These are phyloP conservation scores for Kondoa subrosea DNA, from an alignment of 768 basidiomycete species.

Conservation along the genomic window DNA sequence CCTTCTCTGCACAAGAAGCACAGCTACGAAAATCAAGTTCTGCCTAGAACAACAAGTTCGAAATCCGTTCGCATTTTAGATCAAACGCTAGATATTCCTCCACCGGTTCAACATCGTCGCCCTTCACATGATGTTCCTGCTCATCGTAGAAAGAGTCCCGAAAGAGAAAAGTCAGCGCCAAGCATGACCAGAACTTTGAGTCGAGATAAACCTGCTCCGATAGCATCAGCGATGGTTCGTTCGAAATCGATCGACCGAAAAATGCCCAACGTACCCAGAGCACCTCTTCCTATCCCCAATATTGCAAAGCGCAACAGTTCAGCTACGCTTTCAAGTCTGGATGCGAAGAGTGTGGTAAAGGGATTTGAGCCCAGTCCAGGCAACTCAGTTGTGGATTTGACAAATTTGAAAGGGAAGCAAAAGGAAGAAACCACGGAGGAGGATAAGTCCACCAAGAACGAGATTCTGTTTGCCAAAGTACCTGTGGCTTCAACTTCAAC, in stretches of 20 bases:
- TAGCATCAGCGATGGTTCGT: no score
- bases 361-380: not conserved
- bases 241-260: no score
- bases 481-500: not conserved
- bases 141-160: no score
- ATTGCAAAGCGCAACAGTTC: not conserved
- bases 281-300: no score
- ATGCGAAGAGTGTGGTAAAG: not conserved
- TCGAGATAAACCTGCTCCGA: no score
- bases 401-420: not conserved
- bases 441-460: not conserved
- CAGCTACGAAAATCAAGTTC: no score
- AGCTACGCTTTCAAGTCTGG: not conserved
- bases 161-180: no score
- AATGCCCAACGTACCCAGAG: no score
- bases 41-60: not conserved
- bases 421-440: not conserved
- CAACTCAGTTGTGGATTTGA: not conserved
- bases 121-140: no score
- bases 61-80: not conserved
- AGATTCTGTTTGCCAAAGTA: not conserved
- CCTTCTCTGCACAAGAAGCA: no score
- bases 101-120: not conserved
- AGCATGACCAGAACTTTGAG: no score
- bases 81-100: not conserved